Conservation (phyloP, 2,329 filamentous ascomycete genomes). For the Alternaria gaisen region DNA sequence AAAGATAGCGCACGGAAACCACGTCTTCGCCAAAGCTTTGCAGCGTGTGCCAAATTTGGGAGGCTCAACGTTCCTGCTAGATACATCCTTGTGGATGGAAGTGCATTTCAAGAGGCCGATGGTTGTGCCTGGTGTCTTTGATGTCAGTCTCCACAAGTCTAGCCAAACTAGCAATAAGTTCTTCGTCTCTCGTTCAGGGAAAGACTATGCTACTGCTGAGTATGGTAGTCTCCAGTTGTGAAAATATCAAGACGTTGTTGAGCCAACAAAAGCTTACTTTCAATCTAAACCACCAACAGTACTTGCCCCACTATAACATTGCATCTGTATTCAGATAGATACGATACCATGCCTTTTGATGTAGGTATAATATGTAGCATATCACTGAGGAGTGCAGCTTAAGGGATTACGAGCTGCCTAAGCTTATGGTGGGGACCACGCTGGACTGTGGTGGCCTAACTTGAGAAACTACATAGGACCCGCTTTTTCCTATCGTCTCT, state of each 20-base stretch:
- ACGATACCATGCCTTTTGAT: background rate
- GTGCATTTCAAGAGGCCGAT: conserved; percentile 13
- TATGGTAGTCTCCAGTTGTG: background rate
- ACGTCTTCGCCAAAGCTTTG: conserved; percentile 9
- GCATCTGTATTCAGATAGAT: background rate
- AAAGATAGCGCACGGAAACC: conserved; percentile 16
- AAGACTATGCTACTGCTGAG: background rate
- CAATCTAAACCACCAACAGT: background rate
- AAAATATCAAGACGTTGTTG: background rate
- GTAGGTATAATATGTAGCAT: background rate
- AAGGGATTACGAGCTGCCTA: background rate
- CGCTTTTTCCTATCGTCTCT: too few relatives aligned
- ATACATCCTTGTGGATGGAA: conserved; percentile 6
- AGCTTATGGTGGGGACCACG: conserved; percentile 27
- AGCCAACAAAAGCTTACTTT: background rate
- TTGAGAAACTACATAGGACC: background rate
- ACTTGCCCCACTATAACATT: too few relatives aligned
- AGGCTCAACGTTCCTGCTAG: background rate
- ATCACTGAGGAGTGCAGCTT: background rate
- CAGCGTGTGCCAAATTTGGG: background rate
- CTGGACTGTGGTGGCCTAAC: conserved; percentile 29
- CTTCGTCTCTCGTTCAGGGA: background rate
- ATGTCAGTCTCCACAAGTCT: background rate
- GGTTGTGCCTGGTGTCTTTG: conserved; percentile 3
- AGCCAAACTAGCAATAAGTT: background rate